Conservation (phyloP, 2,329 filamentous ascomycete genomes). For the Dissoconium aciculare region DNA sequence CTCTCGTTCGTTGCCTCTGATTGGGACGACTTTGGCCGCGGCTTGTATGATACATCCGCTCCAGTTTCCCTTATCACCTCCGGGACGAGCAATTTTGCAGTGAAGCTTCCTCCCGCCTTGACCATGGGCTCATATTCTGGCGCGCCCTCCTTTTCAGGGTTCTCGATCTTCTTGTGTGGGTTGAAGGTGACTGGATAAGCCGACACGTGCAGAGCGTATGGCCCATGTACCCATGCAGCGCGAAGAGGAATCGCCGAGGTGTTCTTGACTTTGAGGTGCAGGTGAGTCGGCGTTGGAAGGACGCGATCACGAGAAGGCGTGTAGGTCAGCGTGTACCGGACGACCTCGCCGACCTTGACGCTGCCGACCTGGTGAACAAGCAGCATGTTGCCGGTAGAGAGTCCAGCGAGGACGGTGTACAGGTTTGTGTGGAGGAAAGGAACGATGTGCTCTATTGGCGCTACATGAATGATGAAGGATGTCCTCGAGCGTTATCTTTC, state of each 20-base stretch:
- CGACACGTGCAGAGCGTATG: slow-evolving; percentile 77
- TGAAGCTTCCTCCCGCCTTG: slow-evolving; percentile 83
- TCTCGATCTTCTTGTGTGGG: slow-evolving; percentile 62
- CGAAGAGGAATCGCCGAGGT: slow-evolving; percentile 78
- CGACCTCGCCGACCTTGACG: slow-evolving; percentile 86
- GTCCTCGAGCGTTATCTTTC: too few relatives aligned
- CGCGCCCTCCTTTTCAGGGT: slow-evolving; percentile 42
- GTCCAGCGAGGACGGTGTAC: too few relatives aligned
- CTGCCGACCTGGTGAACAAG: slow-evolving; percentile 80
- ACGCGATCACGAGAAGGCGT: slow-evolving; percentile 80
- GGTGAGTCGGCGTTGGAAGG: slow-evolving; percentile 63
- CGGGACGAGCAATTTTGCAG: slow-evolving; percentile 64
- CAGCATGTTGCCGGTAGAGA: slow-evolving; percentile 69
- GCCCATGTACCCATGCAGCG: slow-evolving; percentile 90
- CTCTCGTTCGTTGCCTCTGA: slow-evolving; percentile 30
- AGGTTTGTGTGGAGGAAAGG: too few relatives aligned
- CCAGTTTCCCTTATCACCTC: slow-evolving; percentile 58
- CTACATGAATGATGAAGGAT: too few relatives aligned
- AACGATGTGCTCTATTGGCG: too few relatives aligned
- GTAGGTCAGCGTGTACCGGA: slow-evolving; percentile 83
- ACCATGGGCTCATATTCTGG: slow-evolving; percentile 94
- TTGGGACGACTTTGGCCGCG: slow-evolving; percentile 21
- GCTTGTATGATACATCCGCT: slow-evolving; percentile 16
- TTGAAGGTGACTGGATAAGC: slow-evolving; percentile 74
- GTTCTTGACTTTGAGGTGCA: slow-evolving; percentile 83